Evolutionary conservation across 164 flowering plant species (phyloP), one percentile per base, ranked within the genome.

Genomic region (Euptelea pleiosperma): DNA sequence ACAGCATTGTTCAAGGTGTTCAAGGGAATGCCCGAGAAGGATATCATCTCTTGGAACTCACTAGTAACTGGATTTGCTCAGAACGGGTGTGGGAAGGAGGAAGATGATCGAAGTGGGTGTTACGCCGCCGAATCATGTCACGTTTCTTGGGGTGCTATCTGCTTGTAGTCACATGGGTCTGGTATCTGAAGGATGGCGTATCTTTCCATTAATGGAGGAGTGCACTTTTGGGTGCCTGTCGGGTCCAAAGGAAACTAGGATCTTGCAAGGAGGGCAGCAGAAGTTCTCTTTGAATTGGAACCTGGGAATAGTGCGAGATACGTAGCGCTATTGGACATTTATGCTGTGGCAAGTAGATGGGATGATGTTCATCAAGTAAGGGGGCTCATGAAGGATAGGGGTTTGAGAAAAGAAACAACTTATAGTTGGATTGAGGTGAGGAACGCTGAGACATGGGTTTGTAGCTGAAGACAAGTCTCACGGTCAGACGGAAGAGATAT

Each of bases 161-260:
- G 87, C 83, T 62, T 86, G 87, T 61, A 70, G 81, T 57, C 87
- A 84, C 73, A 55, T 71, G 18, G 93, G 93, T 39, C 55, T 79
- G 34, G 65, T 73, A 55, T 69, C 63, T 15, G 77, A 82, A 58
- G 86, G 82, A 34, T 62, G 60, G 2, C 54, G 41, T 7, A 47
- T 73, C 50, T 55, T 77, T 25, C 63, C 73, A 5, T 48, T 60
- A 40, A 82, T 86, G 89, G 73, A 73, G 62, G 64, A 70, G 87
- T 55, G 76, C 87, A 40, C 75, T 86, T 25, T 40, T 86, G 35
- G 78, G 78, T 66, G 74, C 86, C 48, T 77, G 83, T 57, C 69
- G 64, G 1, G 52, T 85, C 28, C 84, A 79, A n/a, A 71, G 83
- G 79, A n/a, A 68, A 81, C 49, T 36, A 69, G 48, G 75, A 68